Base-by-base conservation (phyloP, 306 rosid genomes). In the Dryas drummondii region DNA sequence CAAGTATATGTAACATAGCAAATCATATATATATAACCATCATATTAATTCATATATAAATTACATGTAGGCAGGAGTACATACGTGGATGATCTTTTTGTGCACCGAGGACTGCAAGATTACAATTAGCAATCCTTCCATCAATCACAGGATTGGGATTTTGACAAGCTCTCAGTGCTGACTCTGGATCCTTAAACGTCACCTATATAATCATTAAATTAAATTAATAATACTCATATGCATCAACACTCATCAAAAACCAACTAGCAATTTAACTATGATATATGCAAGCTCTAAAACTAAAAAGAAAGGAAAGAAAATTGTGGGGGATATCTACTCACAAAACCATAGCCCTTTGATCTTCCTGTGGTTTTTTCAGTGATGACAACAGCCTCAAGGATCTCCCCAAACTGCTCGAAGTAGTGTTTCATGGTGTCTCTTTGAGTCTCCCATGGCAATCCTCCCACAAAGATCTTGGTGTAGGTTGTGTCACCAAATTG, bases 331-430 rank as follows among this genome's bases (percentile, higher is more conserved):
- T 19, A 19, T 26, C 0, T 65, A 40, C 86, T 77, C 84, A 92
- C 97, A 53, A 92, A 92, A 53, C 97, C 97, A n/a, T 92, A 92
- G 81, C 96, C 97, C 82, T 90, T 92, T 16, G 97, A 92, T 87
- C 87, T 86, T 52, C 84, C 91, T 0, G 96, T 90, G 65, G 78
- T 75, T 73, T 88, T 92, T 64, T 92, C 97, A 15, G 82, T 76
- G 80, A 92, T 90, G 9, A 92, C 89, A 52, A 88, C 96, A 68
- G 97, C 97, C 56, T 92, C 96, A 48, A 88, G 85, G 80, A 92
- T 88, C 69, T 87, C 88, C 0, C 98, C 98, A 49, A 93, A 93
- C 78, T 87, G 90, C 57, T 87, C 89, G 70, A 93, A 93, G 70
- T 91, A 91, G 81, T 86, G 84, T 79, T 84, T 87, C 91, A 40